Evolutionary conservation across 2,329 filamentous ascomycete genomes (phyloP).

Genomic region (Monilinia vaccinii-corymbosi): DNA sequence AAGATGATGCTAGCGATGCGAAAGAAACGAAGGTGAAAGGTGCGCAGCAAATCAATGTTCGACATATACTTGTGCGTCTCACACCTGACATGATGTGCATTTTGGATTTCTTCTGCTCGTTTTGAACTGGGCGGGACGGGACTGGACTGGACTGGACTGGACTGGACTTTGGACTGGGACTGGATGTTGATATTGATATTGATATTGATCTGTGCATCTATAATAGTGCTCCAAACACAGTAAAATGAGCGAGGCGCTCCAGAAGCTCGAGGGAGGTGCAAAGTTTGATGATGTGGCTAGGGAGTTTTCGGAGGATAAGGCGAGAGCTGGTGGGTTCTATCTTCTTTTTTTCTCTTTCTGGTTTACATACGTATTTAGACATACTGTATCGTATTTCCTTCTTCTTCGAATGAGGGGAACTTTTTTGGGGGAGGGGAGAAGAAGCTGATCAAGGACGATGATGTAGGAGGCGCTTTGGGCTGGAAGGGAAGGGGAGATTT

Average conservation of each 20-base stretch:
- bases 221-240: conserved; percentile 60
- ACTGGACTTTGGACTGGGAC: background rate
- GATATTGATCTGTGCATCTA: background rate
- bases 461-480: conserved; percentile 56
- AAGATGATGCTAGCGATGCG: conserved; percentile 32
- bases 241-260: conserved; percentile 69
- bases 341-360: background rate
- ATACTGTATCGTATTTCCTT: background rate
- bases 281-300: conserved; percentile 70
- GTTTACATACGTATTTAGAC: background rate
- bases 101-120: background rate
- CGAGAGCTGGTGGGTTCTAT: conserved; percentile 44
- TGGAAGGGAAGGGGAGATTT: conserved; percentile 64
- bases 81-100: conserved; percentile 5
- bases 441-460: background rate
- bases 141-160: background rate
- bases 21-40: conserved; percentile 42
- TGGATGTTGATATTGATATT: background rate
- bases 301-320: conserved; percentile 70
- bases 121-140: background rate
- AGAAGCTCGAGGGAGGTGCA: conserved; percentile 53
- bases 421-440: too few species aligned
- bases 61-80: conserved; percentile 47
- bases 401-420: background rate
- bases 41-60: conserved; percentile 61